These are phyloP conservation scores for Dittrichia graveolens DNA, from an alignment of 129 eudicot genomes.

Conservation along the genomic window DNA sequence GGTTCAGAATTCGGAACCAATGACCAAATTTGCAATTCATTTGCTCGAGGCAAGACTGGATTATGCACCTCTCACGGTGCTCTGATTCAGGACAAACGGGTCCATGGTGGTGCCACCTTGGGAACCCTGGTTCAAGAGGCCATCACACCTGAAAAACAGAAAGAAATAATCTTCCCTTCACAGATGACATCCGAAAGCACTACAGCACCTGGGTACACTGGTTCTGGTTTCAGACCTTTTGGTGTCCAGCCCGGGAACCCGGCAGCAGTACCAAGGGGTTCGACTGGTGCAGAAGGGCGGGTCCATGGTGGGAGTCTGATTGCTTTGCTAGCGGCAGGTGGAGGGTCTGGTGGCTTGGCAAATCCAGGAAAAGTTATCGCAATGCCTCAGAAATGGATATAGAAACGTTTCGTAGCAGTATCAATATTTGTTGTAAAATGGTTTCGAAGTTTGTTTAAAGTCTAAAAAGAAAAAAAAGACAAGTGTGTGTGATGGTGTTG, in stretches of 20 bases:
- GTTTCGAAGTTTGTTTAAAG: background rate
- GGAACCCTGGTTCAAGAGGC: conserved; percentile 63
- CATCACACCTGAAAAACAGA: conserved; percentile 33
- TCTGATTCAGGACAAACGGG: conserved; percentile 86
- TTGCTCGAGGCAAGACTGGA: conserved; percentile 82
- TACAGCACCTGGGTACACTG: conserved; percentile 22
- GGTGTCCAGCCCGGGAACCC: conserved; percentile 24
- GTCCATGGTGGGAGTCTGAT: conserved; percentile 91
- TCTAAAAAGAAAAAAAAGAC: background rate
- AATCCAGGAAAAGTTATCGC: conserved; percentile 37
- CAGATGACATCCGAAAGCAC: conserved; percentile 18
- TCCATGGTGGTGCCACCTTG: conserved; percentile 89
- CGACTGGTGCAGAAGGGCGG: conserved; percentile 65
- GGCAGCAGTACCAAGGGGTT: conserved; percentile 35
- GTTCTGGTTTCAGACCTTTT: conserved; percentile 30
- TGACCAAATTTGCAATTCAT: conserved; percentile 59
- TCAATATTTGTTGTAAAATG: conserved; percentile 24
- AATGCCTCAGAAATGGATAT: conserved; percentile 60
- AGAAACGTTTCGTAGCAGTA: background rate
- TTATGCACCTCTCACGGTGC: conserved; percentile 84
- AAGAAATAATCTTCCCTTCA: conserved; percentile 23
- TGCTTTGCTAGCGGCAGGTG: conserved; percentile 55
- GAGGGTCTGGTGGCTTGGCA: conserved; percentile 44
- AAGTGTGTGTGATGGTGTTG: background rate
- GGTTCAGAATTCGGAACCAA: conserved; percentile 65